phyloP scores from a whole-genome alignment of 2,329 filamentous ascomycete species.

The Podosphaera aphanis region DNA sequence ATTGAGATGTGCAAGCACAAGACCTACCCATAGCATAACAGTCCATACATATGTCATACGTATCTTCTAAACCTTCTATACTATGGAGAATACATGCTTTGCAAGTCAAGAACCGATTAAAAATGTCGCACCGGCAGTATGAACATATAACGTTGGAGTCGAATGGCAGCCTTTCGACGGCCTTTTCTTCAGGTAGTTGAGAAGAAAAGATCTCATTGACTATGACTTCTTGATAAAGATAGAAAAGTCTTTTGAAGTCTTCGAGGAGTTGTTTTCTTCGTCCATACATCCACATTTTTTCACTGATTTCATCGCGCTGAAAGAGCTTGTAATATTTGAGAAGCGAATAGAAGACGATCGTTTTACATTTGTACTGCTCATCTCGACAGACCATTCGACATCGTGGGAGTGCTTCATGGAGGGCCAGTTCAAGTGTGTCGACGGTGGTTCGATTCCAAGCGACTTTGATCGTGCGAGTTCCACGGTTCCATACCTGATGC shows the following conservation, averaged over 20 bases:
- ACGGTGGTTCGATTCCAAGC: constrained; percentile 93
- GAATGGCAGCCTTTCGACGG: constrained; percentile 55
- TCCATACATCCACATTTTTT: constrained; percentile 19
- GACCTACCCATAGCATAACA: constrained; percentile 95
- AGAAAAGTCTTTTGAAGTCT: constrained; percentile 65
- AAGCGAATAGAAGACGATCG: constrained; percentile 74
- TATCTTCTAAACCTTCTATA: constrained; percentile 52
- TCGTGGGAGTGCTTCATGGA: constrained; percentile 70
- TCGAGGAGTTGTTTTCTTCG: constrained; percentile 46
- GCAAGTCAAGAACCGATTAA: constrained; percentile 89
- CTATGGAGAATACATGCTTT: constrained; percentile 50
- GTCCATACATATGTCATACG: constrained; percentile 94
- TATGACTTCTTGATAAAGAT: constrained; percentile 54
- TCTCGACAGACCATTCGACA: constrained; percentile 83
- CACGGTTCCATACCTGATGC: constrained; percentile 95
- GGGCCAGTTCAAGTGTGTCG: constrained; percentile 67
- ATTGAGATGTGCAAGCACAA: constrained; percentile 64
- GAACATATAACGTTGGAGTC: constrained; percentile 88
- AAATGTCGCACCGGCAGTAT: constrained; percentile 88
- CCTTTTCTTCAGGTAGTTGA: constrained; percentile 34
- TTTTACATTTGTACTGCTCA: constrained; percentile 97
- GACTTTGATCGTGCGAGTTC: constrained; percentile 87
- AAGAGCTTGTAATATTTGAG: constrained; percentile 50
- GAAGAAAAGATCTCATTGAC: constrained; percentile 67
- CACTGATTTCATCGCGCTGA: constrained; percentile 23